Percentiles rank a stretch among this genome's conserved stretches.
Evolutionary conservation across 495 filamentous ascomycete species (phyloP).

Genomic region (Penicillium desertorum): DNA sequence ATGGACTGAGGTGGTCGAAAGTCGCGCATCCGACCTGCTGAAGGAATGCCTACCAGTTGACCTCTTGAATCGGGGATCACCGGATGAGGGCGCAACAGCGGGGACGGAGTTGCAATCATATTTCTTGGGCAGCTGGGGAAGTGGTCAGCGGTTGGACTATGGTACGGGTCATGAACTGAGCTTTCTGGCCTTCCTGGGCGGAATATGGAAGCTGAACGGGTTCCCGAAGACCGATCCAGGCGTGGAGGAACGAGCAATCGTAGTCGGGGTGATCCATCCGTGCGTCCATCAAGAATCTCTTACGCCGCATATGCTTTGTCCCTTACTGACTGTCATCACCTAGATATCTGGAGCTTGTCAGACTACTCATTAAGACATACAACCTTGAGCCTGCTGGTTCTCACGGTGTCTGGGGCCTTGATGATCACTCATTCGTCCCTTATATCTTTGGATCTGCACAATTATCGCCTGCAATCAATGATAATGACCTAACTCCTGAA

Average conservation of each 20-base stretch:
- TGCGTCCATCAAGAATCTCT: constrained; percentile 43
- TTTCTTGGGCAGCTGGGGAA: constrained; percentile 84
- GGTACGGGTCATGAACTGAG: constrained; percentile 95
- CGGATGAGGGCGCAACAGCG: constrained; percentile 37
- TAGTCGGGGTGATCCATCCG: constrained; percentile 79
- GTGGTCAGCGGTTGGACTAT: constrained; percentile 85
- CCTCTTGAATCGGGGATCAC: constrained; percentile 42
- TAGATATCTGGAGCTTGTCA: constrained; percentile 83
- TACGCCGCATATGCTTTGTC: not conserved
- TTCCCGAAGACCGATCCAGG: constrained; percentile 56
- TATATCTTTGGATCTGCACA: constrained; percentile 94
- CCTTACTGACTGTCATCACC: constrained; percentile 10
- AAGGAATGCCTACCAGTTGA: constrained; percentile 57
- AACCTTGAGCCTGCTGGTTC: constrained; percentile 94
- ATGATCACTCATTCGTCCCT: constrained; percentile 96
- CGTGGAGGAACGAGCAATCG: constrained; percentile 70
- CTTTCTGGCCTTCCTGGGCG: constrained; percentile 87
- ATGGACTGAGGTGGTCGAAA: constrained; percentile 71
- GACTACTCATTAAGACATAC: constrained; percentile 80
- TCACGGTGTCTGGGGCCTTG: constrained; percentile 95
- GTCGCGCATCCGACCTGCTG: constrained; percentile 57
- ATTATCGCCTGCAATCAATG: constrained; percentile 69
- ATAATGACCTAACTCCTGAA: constrained; percentile 60
- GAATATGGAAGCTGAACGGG: constrained; percentile 83
- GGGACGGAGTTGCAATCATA: constrained; percentile 73